Conservation (phyloP, 2,329 filamentous ascomycete genomes). For the Talaromyces sp. region DNA sequence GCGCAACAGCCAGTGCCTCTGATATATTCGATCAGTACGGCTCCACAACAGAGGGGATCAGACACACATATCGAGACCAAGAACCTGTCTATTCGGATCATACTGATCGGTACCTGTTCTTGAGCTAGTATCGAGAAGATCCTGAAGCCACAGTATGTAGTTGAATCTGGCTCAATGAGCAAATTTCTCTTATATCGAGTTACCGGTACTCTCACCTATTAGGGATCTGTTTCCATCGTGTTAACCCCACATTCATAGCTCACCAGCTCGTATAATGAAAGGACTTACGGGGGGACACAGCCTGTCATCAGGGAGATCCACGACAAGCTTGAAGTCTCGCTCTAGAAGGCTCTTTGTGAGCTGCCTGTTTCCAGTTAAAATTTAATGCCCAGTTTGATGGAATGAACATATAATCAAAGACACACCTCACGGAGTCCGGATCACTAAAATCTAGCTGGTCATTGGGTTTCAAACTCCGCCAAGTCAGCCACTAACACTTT, state of each 20-base stretch:
- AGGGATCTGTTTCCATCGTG: conserved; percentile 35
- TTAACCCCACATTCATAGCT: neutral
- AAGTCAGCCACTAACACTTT: conserved; percentile 16
- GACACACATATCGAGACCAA: conserved; percentile 69
- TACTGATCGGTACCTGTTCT: conserved; percentile 49
- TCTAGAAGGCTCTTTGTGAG: conserved; percentile 76
- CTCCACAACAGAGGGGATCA: neutral
- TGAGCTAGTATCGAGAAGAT: conserved; percentile 68
- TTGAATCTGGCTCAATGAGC: conserved; percentile 61
- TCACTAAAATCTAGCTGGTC: conserved; percentile 75
- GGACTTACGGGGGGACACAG: conserved; percentile 74
- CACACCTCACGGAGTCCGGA: conserved; percentile 68
- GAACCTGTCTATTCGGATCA: conserved; percentile 53
- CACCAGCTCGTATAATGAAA: neutral
- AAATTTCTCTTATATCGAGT: neutral
- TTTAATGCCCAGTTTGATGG: conserved; percentile 17
- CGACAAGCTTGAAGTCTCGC: conserved; percentile 66
- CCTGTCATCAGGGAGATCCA: conserved; percentile 71
- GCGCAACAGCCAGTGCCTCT: conserved; percentile 83
- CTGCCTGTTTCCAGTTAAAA: conserved; percentile 38
- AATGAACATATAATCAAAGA: neutral
- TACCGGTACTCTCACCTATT: conserved; percentile 37
- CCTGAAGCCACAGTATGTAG: conserved; percentile 86
- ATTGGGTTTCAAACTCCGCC: conserved; percentile 48
- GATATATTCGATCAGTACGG: conserved; percentile 16